Percentiles rank a stretch among this genome's conserved stretches.
phyloP scores from a whole-genome alignment of 257 asterid genomes.

The Solanum medicagineum region DNA sequence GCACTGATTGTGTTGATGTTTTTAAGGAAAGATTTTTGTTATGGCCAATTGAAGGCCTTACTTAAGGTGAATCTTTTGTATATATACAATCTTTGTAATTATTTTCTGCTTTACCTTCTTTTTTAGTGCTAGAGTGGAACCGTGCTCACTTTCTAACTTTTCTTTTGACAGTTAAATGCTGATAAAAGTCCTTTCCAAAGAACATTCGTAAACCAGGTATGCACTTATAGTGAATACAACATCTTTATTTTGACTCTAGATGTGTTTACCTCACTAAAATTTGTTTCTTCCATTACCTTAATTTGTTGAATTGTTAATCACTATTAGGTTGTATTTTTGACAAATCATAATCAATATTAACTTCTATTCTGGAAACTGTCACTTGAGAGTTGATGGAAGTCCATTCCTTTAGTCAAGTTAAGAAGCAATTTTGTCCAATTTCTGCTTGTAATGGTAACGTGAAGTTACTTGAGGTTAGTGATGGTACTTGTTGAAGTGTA shows the following conservation, averaged over 20 bases:
- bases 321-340: neutral
- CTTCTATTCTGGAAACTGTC: neutral
- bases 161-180: conserved; percentile 59
- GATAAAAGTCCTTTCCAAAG: conserved; percentile 92
- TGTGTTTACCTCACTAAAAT: neutral
- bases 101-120: neutral
- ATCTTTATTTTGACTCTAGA: neutral
- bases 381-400: neutral
- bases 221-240: neutral
- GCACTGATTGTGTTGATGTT: neutral
- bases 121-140: neutral
- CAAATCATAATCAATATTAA: neutral
- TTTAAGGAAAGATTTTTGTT: neutral
- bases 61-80: neutral
- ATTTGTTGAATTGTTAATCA: neutral
- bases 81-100: neutral
- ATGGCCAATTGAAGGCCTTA: neutral
- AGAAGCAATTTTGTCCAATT: neutral
- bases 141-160: conserved; percentile 9
- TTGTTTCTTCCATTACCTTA: neutral
- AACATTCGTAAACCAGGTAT: conserved; percentile 90
- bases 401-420: neutral
- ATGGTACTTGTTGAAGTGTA: neutral
- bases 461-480: neutral
- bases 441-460: neutral